Evolutionary conservation across 2,329 filamentous ascomycete species (phyloP).

Genomic region (Xylogone sp.): DNA sequence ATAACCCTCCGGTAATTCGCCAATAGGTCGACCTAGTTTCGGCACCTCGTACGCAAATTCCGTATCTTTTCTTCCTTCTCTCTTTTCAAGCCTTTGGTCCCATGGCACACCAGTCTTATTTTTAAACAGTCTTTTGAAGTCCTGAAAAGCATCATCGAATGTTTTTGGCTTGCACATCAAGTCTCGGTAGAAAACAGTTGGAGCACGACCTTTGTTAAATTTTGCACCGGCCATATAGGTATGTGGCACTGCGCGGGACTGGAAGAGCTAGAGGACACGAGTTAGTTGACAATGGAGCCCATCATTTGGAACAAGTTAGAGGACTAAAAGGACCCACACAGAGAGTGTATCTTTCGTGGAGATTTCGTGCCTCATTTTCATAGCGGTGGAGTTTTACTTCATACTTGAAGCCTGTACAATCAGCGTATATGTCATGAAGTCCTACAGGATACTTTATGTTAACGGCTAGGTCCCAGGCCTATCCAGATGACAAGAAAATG

Average conservation of each 20-base stretch:
- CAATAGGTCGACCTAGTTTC: slow-evolving; percentile 11
- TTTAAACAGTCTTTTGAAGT: slow-evolving; percentile 55
- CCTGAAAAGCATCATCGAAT: slow-evolving; percentile 40
- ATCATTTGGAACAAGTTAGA: neutral
- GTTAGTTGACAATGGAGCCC: slow-evolving; percentile 1
- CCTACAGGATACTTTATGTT: slow-evolving; percentile 33
- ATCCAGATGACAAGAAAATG: slow-evolving; percentile 6
- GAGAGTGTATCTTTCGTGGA: slow-evolving; percentile 55
- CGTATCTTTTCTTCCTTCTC: neutral
- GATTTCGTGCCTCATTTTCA: slow-evolving; percentile 37
- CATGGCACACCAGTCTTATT: slow-evolving; percentile 55
- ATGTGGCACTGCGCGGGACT: slow-evolving; percentile 55
- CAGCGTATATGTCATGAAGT: slow-evolving; percentile 61
- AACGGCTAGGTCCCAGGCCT: neutral
- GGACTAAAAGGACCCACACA: slow-evolving; percentile 42
- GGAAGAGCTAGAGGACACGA: slow-evolving; percentile 55
- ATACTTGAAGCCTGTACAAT: slow-evolving; percentile 60
- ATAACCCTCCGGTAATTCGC: slow-evolving; percentile 15
- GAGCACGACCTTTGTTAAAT: slow-evolving; percentile 30
- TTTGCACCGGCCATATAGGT: slow-evolving; percentile 59
- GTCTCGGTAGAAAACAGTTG: slow-evolving; percentile 30
- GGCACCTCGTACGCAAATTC: slow-evolving; percentile 14
- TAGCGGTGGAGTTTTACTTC: slow-evolving; percentile 57
- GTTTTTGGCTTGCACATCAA: slow-evolving; percentile 33
- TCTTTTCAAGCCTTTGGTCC: slow-evolving; percentile 42